These are phyloP conservation scores for Eucalyptus curtisii DNA, from an alignment of 345 rosid genomes.

Conservation along the genomic window DNA sequence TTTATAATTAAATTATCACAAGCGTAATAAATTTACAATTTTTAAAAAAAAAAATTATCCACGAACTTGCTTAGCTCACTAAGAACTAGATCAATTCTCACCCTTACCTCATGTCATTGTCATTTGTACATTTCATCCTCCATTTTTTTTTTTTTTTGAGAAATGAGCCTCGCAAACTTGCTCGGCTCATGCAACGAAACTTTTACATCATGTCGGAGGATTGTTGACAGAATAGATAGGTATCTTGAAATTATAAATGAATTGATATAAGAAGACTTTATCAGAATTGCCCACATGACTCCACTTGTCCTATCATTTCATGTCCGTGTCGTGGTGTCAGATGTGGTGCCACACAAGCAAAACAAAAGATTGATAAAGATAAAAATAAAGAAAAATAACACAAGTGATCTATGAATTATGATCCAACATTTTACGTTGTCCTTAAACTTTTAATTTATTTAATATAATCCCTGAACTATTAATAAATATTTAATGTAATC, in stretches of 20 bases:
- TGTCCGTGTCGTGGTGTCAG: neutral
- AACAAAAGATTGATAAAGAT: neutral
- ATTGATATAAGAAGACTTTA: neutral
- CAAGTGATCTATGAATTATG: neutral
- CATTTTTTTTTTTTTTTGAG: neutral
- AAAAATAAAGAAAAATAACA: neutral
- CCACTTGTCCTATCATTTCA: neutral
- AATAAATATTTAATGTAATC: no score
- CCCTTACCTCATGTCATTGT: neutral
- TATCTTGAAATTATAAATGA: neutral
- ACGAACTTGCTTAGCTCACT: neutral
- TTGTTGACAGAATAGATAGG: neutral
- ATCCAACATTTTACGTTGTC: no score
- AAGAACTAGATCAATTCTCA: neutral
- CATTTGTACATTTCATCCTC: neutral
- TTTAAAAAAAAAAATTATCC: rapidly evolving
- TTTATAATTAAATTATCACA: no score
- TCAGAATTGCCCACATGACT: neutral
- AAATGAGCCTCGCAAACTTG: neutral
- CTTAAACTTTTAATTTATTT: no score
- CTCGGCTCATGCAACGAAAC: neutral
- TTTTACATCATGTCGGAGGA: neutral
- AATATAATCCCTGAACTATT: rapidly evolving
- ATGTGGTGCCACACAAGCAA: neutral
- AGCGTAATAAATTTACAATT: no score